Conservation (phyloP, 176 grass and related monocot species). For the Dendrocalamus sinicus region DNA sequence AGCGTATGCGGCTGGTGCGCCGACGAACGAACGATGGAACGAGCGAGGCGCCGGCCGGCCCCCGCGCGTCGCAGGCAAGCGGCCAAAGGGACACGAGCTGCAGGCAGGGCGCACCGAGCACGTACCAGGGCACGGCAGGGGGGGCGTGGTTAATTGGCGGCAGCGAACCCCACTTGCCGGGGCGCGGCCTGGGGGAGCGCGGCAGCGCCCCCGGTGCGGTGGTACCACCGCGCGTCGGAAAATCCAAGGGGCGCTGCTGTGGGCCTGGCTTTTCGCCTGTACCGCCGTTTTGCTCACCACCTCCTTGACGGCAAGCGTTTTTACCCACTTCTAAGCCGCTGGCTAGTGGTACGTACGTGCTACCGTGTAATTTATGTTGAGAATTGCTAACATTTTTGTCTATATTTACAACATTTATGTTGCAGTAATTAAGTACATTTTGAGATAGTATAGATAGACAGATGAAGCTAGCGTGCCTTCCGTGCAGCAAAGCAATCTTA, state of each 20-base stretch:
- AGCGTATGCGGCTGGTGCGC: neutral
- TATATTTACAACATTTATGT: too few species aligned
- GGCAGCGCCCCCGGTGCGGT: neutral
- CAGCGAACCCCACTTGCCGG: neutral
- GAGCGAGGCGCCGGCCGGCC: neutral
- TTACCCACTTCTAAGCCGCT: too few species aligned
- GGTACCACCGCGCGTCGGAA: neutral
- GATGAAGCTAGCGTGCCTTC: too few species aligned
- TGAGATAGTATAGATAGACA: too few species aligned
- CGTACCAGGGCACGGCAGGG: neutral
- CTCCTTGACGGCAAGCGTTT: neutral
- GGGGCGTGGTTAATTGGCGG: conserved; percentile 4
- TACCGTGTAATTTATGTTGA: too few species aligned
- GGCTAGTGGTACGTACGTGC: too few species aligned
- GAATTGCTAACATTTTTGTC: too few species aligned
- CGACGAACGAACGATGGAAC: neutral
- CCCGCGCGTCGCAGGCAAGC: conserved; percentile 7
- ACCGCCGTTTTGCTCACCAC: neutral
- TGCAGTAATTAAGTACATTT: too few species aligned
- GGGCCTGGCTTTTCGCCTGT: neutral
- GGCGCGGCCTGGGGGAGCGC: neutral
- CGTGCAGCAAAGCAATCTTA: too few species aligned
- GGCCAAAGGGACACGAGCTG: neutral
- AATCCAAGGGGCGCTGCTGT: conserved; percentile 13
- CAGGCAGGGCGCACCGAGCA: neutral